A percentile compares a stretch with the other conserved stretches of the same genome.
These are phyloP conservation scores for Lactifluus hygrophoroides DNA, from an alignment of 768 basidiomycete species.

Conservation along the genomic window DNA sequence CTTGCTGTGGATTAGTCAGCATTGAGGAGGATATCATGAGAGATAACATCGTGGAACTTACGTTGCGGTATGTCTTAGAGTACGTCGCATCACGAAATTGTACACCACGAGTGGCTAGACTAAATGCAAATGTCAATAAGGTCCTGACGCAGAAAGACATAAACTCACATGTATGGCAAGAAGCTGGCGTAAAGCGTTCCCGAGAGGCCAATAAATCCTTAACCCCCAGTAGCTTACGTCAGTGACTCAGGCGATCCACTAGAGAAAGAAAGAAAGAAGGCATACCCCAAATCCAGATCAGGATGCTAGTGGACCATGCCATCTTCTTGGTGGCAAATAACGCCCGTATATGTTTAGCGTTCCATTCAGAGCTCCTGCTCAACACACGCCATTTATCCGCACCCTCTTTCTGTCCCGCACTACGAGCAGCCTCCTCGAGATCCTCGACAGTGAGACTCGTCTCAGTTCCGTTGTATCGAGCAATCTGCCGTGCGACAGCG, in stretches of 20 bases:
- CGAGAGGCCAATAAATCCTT: conserved; percentile 32
- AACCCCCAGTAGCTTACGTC: neutral
- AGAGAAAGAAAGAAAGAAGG: neutral
- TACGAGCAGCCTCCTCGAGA: conserved; percentile 29
- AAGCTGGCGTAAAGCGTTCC: conserved; percentile 33
- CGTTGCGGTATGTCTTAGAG: conserved; percentile 32
- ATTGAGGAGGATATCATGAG: no score
- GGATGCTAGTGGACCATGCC: conserved; percentile 55
- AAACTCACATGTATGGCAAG: conserved; percentile 28
- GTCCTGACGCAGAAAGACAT: neutral
- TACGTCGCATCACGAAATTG: conserved; percentile 30
- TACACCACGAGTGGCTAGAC: conserved; percentile 29
- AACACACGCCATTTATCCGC: conserved; percentile 22
- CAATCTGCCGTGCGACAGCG: conserved; percentile 39
- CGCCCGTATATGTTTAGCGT: conserved; percentile 40
- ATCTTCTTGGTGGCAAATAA: conserved; percentile 57
- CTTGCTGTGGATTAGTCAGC: conserved; percentile 38
- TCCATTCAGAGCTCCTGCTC: conserved; percentile 37
- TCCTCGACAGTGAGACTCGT: conserved; percentile 38
- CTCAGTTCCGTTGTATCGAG: conserved; percentile 40
- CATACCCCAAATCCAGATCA: conserved; percentile 43
- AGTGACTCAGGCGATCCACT: neutral
- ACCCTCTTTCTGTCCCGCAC: conserved; percentile 14
- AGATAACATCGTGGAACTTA: conserved; percentile 13
- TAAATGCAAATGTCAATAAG: conserved; percentile 9